phyloP scores from a whole-genome alignment of 345 rosid genomes.

The Eucalyptus coolabah region DNA sequence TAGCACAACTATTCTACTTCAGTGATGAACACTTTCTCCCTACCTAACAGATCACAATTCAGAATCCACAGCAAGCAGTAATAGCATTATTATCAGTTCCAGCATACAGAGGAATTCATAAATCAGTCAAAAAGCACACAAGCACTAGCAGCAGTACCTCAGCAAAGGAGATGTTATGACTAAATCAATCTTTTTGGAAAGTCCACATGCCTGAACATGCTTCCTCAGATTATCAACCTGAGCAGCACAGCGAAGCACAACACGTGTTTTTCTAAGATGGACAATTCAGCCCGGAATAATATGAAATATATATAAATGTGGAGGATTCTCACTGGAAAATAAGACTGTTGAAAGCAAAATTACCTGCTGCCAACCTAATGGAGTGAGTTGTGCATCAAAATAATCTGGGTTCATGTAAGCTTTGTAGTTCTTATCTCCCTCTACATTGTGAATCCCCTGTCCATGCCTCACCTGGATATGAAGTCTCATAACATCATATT shows the following conservation, averaged over 20 bases:
- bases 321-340: background rate
- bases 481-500: slow-evolving; percentile 36
- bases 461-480: slow-evolving; percentile 96
- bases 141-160: slow-evolving; percentile 33
- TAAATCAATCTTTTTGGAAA: slow-evolving; percentile 66
- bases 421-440: slow-evolving; percentile 84
- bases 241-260: background rate
- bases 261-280: background rate
- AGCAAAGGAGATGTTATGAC: slow-evolving; percentile 74
- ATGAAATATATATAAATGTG: background rate
- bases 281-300: background rate
- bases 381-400: slow-evolving; percentile 87
- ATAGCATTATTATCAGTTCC: background rate
- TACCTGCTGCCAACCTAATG: slow-evolving; percentile 94
- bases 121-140: background rate
- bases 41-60: background rate
- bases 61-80: background rate
- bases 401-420: slow-evolving; percentile 78
- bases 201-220: slow-evolving; percentile 73
- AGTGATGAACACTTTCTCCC: background rate
- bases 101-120: background rate
- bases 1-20: background rate
- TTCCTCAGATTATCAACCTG: slow-evolving; percentile 82
- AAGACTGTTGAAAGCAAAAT: background rate
- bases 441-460: slow-evolving; percentile 95